These are phyloP conservation scores for Aspergillus sp. DNA, from an alignment of 2,329 filamentous ascomycete species.

Conservation along the genomic window DNA sequence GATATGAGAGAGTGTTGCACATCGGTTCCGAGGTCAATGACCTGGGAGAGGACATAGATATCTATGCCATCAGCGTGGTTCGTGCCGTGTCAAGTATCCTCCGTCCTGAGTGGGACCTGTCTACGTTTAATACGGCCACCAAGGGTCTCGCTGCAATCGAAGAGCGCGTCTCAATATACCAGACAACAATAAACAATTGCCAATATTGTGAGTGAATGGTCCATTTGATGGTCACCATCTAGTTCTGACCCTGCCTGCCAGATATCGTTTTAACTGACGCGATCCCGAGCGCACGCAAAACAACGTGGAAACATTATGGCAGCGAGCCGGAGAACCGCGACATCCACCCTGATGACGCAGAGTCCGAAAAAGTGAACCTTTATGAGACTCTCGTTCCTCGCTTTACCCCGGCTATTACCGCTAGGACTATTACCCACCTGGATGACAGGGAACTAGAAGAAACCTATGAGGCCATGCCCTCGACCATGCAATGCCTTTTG, in stretches of 20 bases:
- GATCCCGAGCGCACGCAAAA: background rate
- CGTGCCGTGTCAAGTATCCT: constrained; percentile 14
- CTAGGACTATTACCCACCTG: background rate
- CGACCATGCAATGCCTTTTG: background rate
- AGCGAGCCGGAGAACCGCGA: background rate
- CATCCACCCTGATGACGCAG: background rate
- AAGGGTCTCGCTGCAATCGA: constrained; percentile 9
- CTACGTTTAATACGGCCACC: background rate
- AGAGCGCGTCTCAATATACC: constrained; percentile 12
- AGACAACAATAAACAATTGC: constrained; percentile 19
- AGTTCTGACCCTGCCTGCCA: background rate
- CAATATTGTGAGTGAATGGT: constrained; percentile 15
- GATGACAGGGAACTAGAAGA: background rate
- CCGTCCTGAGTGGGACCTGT: constrained; percentile 19
- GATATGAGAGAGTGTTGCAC: background rate
- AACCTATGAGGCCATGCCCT: background rate
- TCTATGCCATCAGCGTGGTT: background rate
- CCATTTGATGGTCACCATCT: background rate
- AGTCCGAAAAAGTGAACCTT: background rate
- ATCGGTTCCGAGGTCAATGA: background rate
- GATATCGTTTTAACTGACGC: background rate
- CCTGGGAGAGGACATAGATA: background rate
- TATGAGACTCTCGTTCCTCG: background rate
- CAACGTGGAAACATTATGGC: background rate
- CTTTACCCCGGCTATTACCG: background rate